These are phyloP conservation scores for Globisporangium polare DNA, from an alignment of 352 stramenopile genomes.

Conservation along the genomic window DNA sequence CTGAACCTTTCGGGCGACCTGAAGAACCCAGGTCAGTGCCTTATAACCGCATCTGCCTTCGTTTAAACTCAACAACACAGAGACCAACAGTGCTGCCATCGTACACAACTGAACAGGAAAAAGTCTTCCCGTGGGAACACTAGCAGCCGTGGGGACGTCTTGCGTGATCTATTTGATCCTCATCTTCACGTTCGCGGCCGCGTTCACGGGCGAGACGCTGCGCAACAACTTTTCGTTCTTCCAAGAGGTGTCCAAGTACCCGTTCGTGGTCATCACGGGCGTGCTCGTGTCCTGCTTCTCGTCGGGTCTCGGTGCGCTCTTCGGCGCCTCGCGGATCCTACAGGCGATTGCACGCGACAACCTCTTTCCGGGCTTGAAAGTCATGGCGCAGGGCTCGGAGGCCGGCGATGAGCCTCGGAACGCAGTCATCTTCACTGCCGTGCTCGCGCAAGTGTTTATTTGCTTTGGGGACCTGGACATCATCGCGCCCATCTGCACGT, in stretches of 20 bases:
- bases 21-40: constrained; percentile 50
- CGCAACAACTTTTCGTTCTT: constrained; percentile 77
- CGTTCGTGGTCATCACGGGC: constrained; percentile 55
- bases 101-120: constrained; percentile 21
- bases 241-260: constrained; percentile 53
- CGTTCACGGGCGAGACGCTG: constrained; percentile 54
- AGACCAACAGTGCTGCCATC: constrained; percentile 10
- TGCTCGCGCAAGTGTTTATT: constrained; percentile 62
- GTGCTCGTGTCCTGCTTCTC: constrained; percentile 72
- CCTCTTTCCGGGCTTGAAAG: constrained; percentile 44
- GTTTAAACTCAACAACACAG: neutral
- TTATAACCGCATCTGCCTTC: neutral
- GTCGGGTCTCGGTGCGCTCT: constrained; percentile 57
- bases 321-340: constrained; percentile 68
- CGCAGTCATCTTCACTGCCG: constrained; percentile 61
- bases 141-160: constrained; percentile 56
- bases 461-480: constrained; percentile 71
- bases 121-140: constrained; percentile 63
- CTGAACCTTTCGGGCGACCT: constrained; percentile 79
- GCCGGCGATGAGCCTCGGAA: constrained; percentile 66
- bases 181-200: constrained; percentile 60
- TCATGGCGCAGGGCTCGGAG: constrained; percentile 44
- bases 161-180: constrained; percentile 66
- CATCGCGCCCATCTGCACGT: constrained; percentile 77
- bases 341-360: constrained; percentile 75